A percentile compares a stretch with the other conserved stretches of the same genome.
These are phyloP conservation scores for Asterella californica DNA, from an alignment of 225 moss, liverwort and hornwort genomes.

Conservation along the genomic window DNA sequence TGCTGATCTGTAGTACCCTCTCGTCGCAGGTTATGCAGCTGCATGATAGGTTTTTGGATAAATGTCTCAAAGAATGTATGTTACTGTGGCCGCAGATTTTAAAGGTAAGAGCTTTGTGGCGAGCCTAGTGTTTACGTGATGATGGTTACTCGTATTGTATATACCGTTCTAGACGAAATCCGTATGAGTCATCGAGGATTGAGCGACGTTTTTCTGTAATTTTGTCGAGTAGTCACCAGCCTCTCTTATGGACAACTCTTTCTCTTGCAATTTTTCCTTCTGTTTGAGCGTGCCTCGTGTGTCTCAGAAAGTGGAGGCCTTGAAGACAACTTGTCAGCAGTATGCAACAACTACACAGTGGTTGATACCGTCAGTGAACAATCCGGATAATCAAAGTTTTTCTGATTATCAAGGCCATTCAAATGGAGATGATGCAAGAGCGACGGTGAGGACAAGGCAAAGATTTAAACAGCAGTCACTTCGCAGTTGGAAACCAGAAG, in stretches of 20 bases:
- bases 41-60: conserved; percentile 91
- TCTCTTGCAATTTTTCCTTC: neutral
- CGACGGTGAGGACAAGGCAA: conserved; percentile 52
- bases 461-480: conserved; percentile 48
- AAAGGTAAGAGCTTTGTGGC: conserved; percentile 43
- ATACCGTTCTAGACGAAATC: neutral
- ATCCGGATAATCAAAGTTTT: conserved; percentile 44
- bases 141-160: neutral
- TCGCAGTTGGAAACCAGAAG: conserved; percentile 75
- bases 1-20: conserved; percentile 2
- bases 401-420: conserved; percentile 39
- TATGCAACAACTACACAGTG: conserved; percentile 92
- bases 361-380: conserved; percentile 86
- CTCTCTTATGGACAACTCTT: neutral
- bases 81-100: conserved; percentile 91
- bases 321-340: conserved; percentile 88
- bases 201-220: neutral
- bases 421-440: conserved; percentile 32
- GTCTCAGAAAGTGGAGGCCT: conserved; percentile 77
- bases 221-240: neutral
- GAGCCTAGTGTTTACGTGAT: neutral
- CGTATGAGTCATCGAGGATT: neutral
- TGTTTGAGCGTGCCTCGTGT: neutral
- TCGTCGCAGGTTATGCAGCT: conserved; percentile 72
- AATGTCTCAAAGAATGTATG: conserved; percentile 87